Percentiles rank a stretch among this genome's conserved stretches.
Conservation (phyloP, 345 rosid genomes). For the Syzygium grande region DNA sequence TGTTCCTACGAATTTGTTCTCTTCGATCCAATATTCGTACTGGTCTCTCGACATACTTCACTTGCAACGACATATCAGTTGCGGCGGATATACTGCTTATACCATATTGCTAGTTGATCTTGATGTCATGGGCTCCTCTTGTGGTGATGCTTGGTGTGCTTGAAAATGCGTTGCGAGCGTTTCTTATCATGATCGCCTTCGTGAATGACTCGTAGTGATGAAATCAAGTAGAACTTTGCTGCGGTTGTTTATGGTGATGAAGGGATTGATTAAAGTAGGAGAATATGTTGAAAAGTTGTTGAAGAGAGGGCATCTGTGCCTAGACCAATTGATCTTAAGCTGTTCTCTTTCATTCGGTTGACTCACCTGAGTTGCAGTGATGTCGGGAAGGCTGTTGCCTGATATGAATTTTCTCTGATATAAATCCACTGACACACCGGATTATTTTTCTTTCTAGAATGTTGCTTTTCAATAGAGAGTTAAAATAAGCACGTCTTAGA, state of each 20-base stretch:
- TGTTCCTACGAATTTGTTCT: too few relatives aligned
- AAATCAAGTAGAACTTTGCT: background rate
- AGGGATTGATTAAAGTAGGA: background rate
- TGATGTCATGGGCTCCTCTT: background rate
- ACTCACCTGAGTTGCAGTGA: too few relatives aligned
- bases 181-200: background rate
- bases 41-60: too few relatives aligned
- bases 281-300: too few relatives aligned
- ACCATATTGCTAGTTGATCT: background rate
- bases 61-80: background rate
- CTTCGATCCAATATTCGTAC: too few relatives aligned
- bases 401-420: background rate
- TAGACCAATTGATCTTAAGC: too few relatives aligned
- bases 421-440: background rate
- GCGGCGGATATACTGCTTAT: background rate
- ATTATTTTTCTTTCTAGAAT: background rate
- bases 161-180: background rate
- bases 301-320: too few relatives aligned
- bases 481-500: background rate
- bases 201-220: background rate
- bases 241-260: background rate
- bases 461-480: too few relatives aligned
- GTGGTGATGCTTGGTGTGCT: background rate
- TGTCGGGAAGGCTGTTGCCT: background rate
- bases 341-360: too few relatives aligned